Evolutionary conservation across 2,329 filamentous ascomycete species (phyloP), one percentile per base, ranked within the genome.

Genomic region (Pseudogymnoascus sp.): DNA sequence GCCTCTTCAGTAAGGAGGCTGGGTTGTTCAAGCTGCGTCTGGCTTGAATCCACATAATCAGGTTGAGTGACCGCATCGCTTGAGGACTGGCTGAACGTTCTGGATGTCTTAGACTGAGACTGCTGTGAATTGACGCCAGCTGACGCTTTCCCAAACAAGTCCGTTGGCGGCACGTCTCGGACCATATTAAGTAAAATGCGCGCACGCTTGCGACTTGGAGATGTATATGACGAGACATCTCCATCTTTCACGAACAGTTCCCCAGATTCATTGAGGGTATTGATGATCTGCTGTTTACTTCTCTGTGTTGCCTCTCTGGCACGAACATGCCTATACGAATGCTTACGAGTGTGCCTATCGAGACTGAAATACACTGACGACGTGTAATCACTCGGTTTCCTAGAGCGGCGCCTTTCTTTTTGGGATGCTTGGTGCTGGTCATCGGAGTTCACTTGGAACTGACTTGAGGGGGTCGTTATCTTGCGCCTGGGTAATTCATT

Each of bases 361-460:
- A 74, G 65, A 7, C 66, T 65, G 41, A 74, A 72, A 54, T 73
- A 74, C 13, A 71, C 67, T 7, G 69, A 72, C 6, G 64, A 48
- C 1, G 70, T 68, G 6, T 63, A 65, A 48, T 73, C 71, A 28
- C 68, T 71, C 7, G 73, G 16, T 14, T 16, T 41, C 28, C 28
- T 21, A 25, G 28, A 57, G 28, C 6, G 28, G 16, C 16, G 51
- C 51, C 19, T 11, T 16, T 57, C 16, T 2, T 7, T 36, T 37
- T 25, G 60, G 13, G 39, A 25, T 6, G 28, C 45, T 57, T 28
- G 25, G 14, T 36, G 21, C 31, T 36, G 8, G 5, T 37, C 31
- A 13, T 43, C 28, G 7, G 36, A 16, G 16, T 7, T 23, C 14
- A 4, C 28, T 66, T 71, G 60, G 62, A 68, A 34, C 63, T 63